These are phyloP conservation scores for Penicillium sp. DNA, from an alignment of 2,329 filamentous ascomycete species.

Conservation along the genomic window DNA sequence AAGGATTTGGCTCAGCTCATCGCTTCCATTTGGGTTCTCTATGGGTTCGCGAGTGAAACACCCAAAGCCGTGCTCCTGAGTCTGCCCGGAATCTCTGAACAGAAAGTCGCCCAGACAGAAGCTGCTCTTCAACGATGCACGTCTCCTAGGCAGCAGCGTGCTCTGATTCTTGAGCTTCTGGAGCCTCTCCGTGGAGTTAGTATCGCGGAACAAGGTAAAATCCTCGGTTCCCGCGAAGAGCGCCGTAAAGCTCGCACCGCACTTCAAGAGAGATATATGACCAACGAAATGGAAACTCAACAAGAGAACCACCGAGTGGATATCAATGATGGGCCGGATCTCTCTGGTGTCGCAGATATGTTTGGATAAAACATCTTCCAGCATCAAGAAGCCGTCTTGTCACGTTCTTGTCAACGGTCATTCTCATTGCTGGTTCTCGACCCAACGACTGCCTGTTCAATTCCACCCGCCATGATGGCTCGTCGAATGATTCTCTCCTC, in stretches of 20 bases:
- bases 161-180: conserved; percentile 80
- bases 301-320: conserved; percentile 46
- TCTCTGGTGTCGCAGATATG: conserved; percentile 59
- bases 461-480: background rate
- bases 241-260: conserved; percentile 47
- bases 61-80: conserved; percentile 77
- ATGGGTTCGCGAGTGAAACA: conserved; percentile 70
- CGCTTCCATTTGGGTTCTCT: conserved; percentile 79
- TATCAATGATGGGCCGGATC: conserved; percentile 54
- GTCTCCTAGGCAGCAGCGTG: conserved; percentile 74
- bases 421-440: background rate
- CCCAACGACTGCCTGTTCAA: background rate
- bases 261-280: conserved; percentile 50
- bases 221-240: conserved; percentile 54
- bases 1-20: conserved; percentile 89
- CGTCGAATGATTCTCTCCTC: background rate
- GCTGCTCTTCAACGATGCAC: conserved; percentile 61
- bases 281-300: conserved; percentile 48
- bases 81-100: conserved; percentile 74
- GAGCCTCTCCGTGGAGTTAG: conserved; percentile 87
- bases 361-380: conserved; percentile 45
- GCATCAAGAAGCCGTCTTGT: background rate
- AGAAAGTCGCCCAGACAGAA: conserved; percentile 69
- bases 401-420: background rate
- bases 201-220: conserved; percentile 89